Percentiles rank a stretch among this genome's conserved stretches.
phyloP scores from a whole-genome alignment of 2,329 filamentous ascomycete species.

The Thyridium curvatum region DNA sequence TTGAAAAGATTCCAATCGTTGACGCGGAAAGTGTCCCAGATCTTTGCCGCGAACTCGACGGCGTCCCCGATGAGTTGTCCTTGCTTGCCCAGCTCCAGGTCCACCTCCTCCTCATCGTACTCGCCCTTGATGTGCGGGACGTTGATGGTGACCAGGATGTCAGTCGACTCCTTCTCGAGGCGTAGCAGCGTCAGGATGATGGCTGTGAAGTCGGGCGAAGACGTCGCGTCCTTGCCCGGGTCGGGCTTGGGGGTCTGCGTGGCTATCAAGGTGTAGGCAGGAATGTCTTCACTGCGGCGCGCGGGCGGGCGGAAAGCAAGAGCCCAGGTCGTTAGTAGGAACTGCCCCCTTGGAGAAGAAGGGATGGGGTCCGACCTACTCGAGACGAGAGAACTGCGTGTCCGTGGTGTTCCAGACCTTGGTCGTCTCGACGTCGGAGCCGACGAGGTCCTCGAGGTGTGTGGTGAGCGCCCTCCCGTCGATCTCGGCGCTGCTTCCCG shows the following conservation, averaged over 20 bases:
- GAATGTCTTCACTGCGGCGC: conserved; percentile 37
- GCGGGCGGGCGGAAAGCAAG: too few species aligned
- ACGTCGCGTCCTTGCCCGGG: conserved; percentile 23
- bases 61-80: conserved; percentile 63
- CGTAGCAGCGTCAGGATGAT: conserved; percentile 74
- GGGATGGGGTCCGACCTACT: conserved; percentile 27
- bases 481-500: conserved; percentile 48
- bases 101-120: conserved; percentile 67
- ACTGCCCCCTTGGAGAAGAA: too few species aligned
- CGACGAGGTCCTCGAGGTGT: conserved; percentile 64
- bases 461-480: conserved; percentile 65
- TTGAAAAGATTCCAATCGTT: conserved; percentile 75
- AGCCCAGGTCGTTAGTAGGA: conserved; percentile 12
- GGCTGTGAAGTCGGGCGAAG: conserved; percentile 59
- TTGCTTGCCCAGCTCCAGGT: conserved; percentile 57
- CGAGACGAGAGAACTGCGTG: conserved; percentile 46
- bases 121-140: conserved; percentile 75
- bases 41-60: conserved; percentile 59
- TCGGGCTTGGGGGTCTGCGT: conserved; percentile 44
- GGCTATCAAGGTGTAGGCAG: conserved; percentile 65
- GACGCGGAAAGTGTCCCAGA: conserved; percentile 70
- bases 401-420: conserved; percentile 62
- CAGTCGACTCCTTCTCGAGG: conserved; percentile 67
- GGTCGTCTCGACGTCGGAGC: conserved; percentile 55
- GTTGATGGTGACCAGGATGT: conserved; percentile 81